Percentiles rank a stretch among this genome's conserved stretches.
Conservation (phyloP, 805 yeast species). For the Spathaspora hagerdaliae region DNA sequence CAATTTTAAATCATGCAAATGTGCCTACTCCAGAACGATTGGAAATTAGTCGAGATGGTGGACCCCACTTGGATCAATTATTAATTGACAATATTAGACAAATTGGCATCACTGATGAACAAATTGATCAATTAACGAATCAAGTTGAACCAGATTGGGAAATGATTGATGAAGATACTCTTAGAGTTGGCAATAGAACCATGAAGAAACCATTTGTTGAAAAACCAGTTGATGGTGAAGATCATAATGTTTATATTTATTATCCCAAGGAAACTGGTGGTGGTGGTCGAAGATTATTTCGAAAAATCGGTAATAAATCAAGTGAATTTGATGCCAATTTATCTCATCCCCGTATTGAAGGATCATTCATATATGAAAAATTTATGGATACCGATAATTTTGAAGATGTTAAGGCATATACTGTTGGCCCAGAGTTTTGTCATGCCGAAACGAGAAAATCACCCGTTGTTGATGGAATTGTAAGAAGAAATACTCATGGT, state of each 20-base stretch:
- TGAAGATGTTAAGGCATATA: constrained; percentile 97
- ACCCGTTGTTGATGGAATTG: constrained; percentile 99
- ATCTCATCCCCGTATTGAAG: constrained; percentile 73
- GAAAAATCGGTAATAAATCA: constrained; percentile 95
- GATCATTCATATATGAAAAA: constrained; percentile 87
- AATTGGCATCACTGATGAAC: constrained; percentile 32
- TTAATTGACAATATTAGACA: constrained; percentile 47
- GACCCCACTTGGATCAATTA: constrained; percentile 72
- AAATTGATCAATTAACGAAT: constrained; percentile 61
- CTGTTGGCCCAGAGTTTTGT: constrained; percentile 87
- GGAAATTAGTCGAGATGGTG: constrained; percentile 94
- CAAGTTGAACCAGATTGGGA: constrained; percentile 74
- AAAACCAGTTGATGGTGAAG: constrained; percentile 98
- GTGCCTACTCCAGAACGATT: constrained; percentile 89
- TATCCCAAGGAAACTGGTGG: constrained; percentile 89
- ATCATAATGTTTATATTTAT: constrained; percentile 92
- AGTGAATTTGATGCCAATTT: constrained; percentile 91
- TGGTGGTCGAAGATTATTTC: constrained; percentile 90
- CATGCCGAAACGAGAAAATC: constrained; percentile 98
- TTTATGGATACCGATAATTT: constrained; percentile 98
- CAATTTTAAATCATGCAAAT: constrained; percentile 69
- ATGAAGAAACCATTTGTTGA: constrained; percentile 92
- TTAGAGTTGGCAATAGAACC: constrained; percentile 66
- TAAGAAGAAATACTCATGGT: constrained; percentile 94
- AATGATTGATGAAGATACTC: constrained; percentile 78